Evolutionary conservation across 1,139 yeast species (phyloP), one percentile per base, ranked within the genome.

Genomic region (Candida glucosophila): DNA sequence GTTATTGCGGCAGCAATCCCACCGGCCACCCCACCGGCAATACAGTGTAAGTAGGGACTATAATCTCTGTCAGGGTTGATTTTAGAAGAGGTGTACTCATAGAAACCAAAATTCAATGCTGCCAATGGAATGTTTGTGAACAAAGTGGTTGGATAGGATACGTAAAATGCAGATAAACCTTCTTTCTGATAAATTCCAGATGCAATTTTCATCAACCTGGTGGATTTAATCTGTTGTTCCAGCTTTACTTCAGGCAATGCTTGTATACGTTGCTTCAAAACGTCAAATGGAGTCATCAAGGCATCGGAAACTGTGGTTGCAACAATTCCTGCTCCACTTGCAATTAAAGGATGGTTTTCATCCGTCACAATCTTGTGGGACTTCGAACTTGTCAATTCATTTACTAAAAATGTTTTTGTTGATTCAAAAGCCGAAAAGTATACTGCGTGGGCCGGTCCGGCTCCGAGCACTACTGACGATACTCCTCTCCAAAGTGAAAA

Each of bases 391-490:
- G 67, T 58, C 27, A 61, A 44, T 17, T 47, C 48, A 39, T 61
- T 59, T 46, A 72, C 55, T 66, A 65, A 30, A 48, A 55, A 47
- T 15, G 81, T 74, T 51, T 88, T 88, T 32, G 90, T 70, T 24
- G 77, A 69, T 55, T 90, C 99, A 55, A 88, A 92, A 5, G 93
- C 95, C n/a, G 90, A 80, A 54, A 88, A 90, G 56, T 92, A 92
- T 10, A 92, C 82, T 2, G 98, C 98, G 57, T 90, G 99, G 6
- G 98, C 97, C 2, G 99, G 99, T 4, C 98, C 99, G n/a, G 99
- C 97, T 22, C 99, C 99, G 36, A 90, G 50, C 7, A 88, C 76
- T 36, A 92, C 95, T 2, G 95, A 82, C 10, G 90, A 77, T 17
- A 90, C 86, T 32, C 99, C 99, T 47, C 94, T 67, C 95, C 97